These are phyloP conservation scores for Boechera divaricarpa DNA, from an alignment of 345 rosid genomes.

Conservation along the genomic window DNA sequence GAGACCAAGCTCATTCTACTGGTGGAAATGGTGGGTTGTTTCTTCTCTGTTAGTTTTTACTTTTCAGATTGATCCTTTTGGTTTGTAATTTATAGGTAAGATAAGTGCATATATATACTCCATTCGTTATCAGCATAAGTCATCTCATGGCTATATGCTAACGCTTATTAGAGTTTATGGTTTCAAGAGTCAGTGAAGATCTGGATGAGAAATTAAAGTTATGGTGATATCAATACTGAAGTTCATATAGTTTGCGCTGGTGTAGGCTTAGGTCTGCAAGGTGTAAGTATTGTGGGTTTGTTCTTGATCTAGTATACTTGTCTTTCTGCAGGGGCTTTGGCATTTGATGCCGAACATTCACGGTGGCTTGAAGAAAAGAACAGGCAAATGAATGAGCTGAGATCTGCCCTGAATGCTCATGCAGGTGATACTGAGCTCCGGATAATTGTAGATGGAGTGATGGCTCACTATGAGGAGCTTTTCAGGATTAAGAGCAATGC, in stretches of 20 bases:
- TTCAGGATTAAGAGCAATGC: slow-evolving; percentile 81
- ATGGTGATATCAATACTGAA: slow-evolving; percentile 1
- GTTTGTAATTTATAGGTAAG: background rate
- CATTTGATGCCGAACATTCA: slow-evolving; percentile 85
- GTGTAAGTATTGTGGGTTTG: slow-evolving; percentile 2
- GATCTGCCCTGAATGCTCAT: slow-evolving; percentile 88
- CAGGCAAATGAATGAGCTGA: slow-evolving; percentile 72
- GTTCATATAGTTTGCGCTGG: background rate
- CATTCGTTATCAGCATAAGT: slow-evolving; percentile 2
- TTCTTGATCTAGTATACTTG: slow-evolving; percentile 26
- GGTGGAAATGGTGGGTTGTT: slow-evolving; percentile 76
- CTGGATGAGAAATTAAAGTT: background rate
- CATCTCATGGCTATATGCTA: slow-evolving; percentile 14
- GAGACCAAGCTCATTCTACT: slow-evolving; percentile 87
- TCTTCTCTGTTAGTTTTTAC: slow-evolving; percentile 28
- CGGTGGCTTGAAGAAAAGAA: slow-evolving; percentile 93
- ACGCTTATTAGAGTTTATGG: background rate
- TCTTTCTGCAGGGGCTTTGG: slow-evolving; percentile 69
- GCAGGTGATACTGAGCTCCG: slow-evolving; percentile 91
- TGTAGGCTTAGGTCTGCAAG: slow-evolving; percentile 7
- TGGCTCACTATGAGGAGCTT: slow-evolving; percentile 75
- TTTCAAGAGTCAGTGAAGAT: slow-evolving; percentile 20
- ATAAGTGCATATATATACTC: slow-evolving; percentile 7
- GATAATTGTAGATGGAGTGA: slow-evolving; percentile 66
- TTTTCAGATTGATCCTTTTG: slow-evolving; percentile 17